Base-by-base conservation (phyloP, 352 stramenopile genomes). In the Phytophthora pisi region DNA sequence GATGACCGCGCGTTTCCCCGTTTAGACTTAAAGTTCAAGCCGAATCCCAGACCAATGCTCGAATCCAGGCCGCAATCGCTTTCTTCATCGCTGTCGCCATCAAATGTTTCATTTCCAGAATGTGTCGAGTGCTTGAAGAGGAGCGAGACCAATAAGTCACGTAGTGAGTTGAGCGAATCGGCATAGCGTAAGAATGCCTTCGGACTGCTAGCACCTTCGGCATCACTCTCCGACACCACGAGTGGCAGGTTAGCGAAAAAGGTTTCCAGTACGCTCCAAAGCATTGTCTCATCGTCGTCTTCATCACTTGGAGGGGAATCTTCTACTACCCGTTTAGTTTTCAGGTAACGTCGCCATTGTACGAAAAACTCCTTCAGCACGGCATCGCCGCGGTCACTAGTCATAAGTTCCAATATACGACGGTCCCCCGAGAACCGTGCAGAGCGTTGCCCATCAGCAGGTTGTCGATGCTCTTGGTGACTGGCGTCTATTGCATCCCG, bases 261-360 rank as follows among this genome's bases (percentile, higher is more conserved):
- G 28, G 80, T 87, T 24, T 93, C 82, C 7, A 93, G 64, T 7
- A 92, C 75, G n/a, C 78, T 61, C 70, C 74, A 86, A 4, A 92
- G 70, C 60, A 84, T 57, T 5, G 66, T 43, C 42, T 57, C 68
- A 13, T 69, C 55, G n/a, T 82, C 64, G 26, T 60, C 51, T 15
- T 66, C 59, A 16, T 50, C 34, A n/a, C 31, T 58, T 15, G 40
- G 11, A 5, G 8, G 13, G 7, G 47, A 0, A 3, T 47, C 36
- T 10, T 30, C 40, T n/a, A 20, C 2, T 30, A n/a, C 15, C 4
- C 18, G 16, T 59, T 67, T 55, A 6, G 18, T 40, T 24, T 34
- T 66, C 18, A 75, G 50, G 18, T 70, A 59, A 8, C 31, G 50
- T 8, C 77, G 61, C 80, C 83, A 91, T 50, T 88, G 76, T 15